phyloP scores from a whole-genome alignment of 352 stramenopile species.

The Phytophthora citricola region DNA sequence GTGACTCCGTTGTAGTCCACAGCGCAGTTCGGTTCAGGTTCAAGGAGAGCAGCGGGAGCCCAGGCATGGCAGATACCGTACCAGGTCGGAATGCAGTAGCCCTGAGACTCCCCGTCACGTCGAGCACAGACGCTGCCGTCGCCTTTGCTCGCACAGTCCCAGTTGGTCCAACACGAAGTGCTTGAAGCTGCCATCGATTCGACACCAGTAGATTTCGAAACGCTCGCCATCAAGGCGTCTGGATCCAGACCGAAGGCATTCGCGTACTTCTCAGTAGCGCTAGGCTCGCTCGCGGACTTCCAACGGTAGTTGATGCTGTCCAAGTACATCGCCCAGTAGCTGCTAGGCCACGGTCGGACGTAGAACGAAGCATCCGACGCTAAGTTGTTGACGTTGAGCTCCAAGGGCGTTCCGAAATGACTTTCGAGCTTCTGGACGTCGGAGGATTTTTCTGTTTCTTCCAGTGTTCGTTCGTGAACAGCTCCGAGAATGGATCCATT shows the following conservation, averaged over 20 bases:
- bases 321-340: slow-evolving; percentile 67
- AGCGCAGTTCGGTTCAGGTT: slow-evolving; percentile 53
- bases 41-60: slow-evolving; percentile 45
- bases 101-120: slow-evolving; percentile 34
- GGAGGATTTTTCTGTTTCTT: slow-evolving; percentile 22
- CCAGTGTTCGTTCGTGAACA: slow-evolving; percentile 22
- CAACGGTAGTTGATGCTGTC: slow-evolving; percentile 73
- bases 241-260: slow-evolving; percentile 48
- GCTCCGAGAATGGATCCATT: background rate
- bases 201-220: slow-evolving; percentile 44
- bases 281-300: slow-evolving; percentile 31
- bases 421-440: slow-evolving; percentile 46
- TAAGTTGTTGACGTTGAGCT: slow-evolving; percentile 41
- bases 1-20: slow-evolving; percentile 50
- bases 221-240: slow-evolving; percentile 39
- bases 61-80: slow-evolving; percentile 61
- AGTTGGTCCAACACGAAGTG: slow-evolving; percentile 39
- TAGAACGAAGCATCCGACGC: slow-evolving; percentile 24
- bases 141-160: slow-evolving; percentile 32
- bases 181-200: slow-evolving; percentile 33
- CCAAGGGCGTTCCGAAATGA: slow-evolving; percentile 36
- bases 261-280: slow-evolving; percentile 53
- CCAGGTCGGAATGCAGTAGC: slow-evolving; percentile 58
- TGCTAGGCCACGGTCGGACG: slow-evolving; percentile 55
- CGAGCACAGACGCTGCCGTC: slow-evolving; percentile 43